Base-by-base conservation (phyloP, 192 early-diverging fungal genomes). In the Backusella liffmaniae region DNA sequence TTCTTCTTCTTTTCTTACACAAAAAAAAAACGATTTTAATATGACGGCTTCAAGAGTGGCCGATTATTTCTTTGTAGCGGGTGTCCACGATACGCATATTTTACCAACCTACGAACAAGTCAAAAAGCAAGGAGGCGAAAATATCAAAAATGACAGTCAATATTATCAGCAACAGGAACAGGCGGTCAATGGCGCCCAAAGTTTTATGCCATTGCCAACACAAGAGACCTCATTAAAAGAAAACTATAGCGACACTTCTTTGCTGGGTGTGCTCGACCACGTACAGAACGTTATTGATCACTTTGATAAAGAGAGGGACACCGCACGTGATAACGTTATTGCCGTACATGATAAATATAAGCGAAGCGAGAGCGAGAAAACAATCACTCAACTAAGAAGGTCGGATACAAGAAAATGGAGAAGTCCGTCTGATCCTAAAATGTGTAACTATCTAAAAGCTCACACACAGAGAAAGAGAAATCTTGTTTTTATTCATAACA, bases 271-370 rank as follows among this genome's bases (percentile, higher is more conserved):
- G 37, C 66, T 82, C 26, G 77, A 82, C 46, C 80, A 82, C 42
- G 77, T 82, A 16, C 77, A 78, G 15, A 35, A 74, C 5, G 77
- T 82, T 13, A 82, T 82, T 66, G 77, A 77, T n/a, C 53, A 72
- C 32, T 82, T 82, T 75, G 80, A 72, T 26, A 78, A 82, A 49
- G 80, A 82, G 30, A 77, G 80, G 72, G 80, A 82, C 16, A 56
- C 65, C 16, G 80, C 80, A 41, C 56, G 80, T 35, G 77, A 76
- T 70, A 73, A 75, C 16, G 73, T 82, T 8, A 82, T 82, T 75
- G 76, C 79, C n/a, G 67, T 80, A 2, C 72, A 56, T 34, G 69
- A 49, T 13, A 71, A 71, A 71, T 70, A 70, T 21, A 70, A 44
- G 42, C 39, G 69, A 49, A 71, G 41, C 6, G 69, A 71, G 18